phyloP scores from a whole-genome alignment of 1,139 yeast genomes.

The Suhomyces guaymorum region DNA sequence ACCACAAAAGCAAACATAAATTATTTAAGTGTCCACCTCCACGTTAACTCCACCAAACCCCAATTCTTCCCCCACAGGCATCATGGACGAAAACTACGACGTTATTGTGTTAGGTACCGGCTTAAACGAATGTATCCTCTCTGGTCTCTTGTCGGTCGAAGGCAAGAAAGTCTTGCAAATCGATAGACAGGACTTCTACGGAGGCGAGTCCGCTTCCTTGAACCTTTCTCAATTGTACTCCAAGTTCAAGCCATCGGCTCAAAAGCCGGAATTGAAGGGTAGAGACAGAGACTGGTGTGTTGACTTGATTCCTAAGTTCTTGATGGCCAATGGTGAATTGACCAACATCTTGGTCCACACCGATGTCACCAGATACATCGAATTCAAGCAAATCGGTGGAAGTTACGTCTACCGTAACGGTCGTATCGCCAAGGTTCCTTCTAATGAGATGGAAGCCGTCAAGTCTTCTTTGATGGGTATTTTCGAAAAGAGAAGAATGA shows the following conservation, averaged over 20 bases:
- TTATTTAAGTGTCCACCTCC: slow-evolving; percentile 1
- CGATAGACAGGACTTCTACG: slow-evolving; percentile 95
- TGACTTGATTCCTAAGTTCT: slow-evolving; percentile 92
- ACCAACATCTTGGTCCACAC: slow-evolving; percentile 94
- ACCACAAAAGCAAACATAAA: slow-evolving; percentile 8
- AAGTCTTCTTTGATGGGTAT: slow-evolving; percentile 92
- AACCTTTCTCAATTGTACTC: slow-evolving; percentile 62
- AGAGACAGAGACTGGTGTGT: slow-evolving; percentile 98
- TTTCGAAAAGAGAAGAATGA: slow-evolving; percentile 95
- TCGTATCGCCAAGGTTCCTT: slow-evolving; percentile 91
- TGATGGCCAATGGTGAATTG: slow-evolving; percentile 97
- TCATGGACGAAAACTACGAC: slow-evolving; percentile 95
- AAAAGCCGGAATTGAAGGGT: slow-evolving; percentile 75
- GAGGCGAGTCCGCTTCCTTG: slow-evolving; percentile 75
- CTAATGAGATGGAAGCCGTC: slow-evolving; percentile 88
- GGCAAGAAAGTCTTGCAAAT: slow-evolving; percentile 96
- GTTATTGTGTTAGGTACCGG: slow-evolving; percentile 82
- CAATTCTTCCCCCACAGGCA: slow-evolving; percentile 7
- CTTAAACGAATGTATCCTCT: slow-evolving; percentile 90
- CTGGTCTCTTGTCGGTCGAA: slow-evolving; percentile 92
- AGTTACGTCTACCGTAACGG: slow-evolving; percentile 92
- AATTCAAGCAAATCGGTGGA: slow-evolving; percentile 93
- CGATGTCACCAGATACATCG: slow-evolving; percentile 92
- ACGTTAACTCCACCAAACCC: not conserved
- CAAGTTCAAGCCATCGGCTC: slow-evolving; percentile 69